Conservation (phyloP, 106 monocot species). For the Alisma plantagoaquatica region DNA sequence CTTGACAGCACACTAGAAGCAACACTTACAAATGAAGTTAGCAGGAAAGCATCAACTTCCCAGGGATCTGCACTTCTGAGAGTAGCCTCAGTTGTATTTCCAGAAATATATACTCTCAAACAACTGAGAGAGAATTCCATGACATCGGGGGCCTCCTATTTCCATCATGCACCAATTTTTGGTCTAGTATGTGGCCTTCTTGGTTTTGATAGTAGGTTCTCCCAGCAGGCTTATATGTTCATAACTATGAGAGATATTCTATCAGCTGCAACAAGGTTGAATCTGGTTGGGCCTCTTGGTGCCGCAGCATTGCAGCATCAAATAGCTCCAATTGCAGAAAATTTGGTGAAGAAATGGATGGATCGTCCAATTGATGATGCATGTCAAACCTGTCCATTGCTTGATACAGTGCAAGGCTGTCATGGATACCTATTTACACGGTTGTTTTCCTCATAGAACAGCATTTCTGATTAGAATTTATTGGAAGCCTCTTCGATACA, state of each 20-base stretch:
- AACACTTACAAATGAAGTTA: conserved; percentile 76
- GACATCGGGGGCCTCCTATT: conserved; percentile 21
- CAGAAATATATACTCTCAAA: conserved; percentile 43
- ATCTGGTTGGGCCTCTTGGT: conserved; percentile 80
- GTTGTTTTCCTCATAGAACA: conserved; percentile 79
- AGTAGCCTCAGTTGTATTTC: conserved; percentile 68
- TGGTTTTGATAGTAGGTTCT: conserved; percentile 46
- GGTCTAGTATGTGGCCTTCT: conserved; percentile 71
- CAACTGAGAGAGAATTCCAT: conserved; percentile 33
- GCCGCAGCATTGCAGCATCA: conserved; percentile 75
- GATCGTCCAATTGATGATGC: conserved; percentile 57
- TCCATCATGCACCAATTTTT: conserved; percentile 88
- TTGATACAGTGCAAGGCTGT: conserved; percentile 79
- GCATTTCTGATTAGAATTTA: too few species aligned
- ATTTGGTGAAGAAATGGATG: conserved; percentile 67
- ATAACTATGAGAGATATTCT: conserved; percentile 73
- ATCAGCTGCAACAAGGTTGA: conserved; percentile 85
- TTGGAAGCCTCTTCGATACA: too few species aligned
- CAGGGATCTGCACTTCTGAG: conserved; percentile 90
- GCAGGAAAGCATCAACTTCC: conserved; percentile 67
- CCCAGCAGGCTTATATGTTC: conserved; percentile 74
- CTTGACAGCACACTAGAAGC: conserved; percentile 67
- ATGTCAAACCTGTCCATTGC: conserved; percentile 68
- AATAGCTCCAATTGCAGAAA: conserved; percentile 45
- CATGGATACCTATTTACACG: conserved; percentile 78